Evolutionary conservation across 345 rosid species (phyloP).

Genomic region (Bretschneidera sinensis): DNA sequence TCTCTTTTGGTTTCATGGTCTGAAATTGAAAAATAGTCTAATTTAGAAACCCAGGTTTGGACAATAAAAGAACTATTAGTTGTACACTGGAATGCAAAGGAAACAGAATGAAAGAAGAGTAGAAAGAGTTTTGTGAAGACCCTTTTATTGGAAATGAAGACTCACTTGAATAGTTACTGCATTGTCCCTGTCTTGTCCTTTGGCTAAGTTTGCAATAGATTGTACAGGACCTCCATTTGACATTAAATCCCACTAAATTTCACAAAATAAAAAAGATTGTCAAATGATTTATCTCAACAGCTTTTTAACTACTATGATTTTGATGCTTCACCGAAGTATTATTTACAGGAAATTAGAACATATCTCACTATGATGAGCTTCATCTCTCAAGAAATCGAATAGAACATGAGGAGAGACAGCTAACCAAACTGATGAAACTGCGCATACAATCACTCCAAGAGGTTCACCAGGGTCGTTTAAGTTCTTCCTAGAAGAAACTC

Average conservation of each 20-base stretch:
- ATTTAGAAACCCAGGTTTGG: neutral
- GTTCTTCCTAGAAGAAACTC: slow-evolving; percentile 91
- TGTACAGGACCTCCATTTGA: slow-evolving; percentile 62
- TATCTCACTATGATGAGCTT: slow-evolving; percentile 76
- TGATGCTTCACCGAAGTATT: too few species aligned
- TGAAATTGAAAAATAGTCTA: slow-evolving; percentile 25
- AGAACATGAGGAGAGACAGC: slow-evolving; percentile 67
- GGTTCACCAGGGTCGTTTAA: slow-evolving; percentile 92
- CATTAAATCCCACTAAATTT: slow-evolving; percentile 82
- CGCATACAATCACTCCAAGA: slow-evolving; percentile 78
- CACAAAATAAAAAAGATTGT: slow-evolving; percentile 5
- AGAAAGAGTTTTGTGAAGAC: neutral
- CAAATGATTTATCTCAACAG: neutral
- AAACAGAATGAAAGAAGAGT: neutral
- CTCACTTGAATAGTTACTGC: slow-evolving; percentile 78
- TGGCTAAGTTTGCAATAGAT: slow-evolving; percentile 69
- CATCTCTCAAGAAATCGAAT: slow-evolving; percentile 91
- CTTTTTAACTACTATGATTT: neutral
- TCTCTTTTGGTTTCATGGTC: slow-evolving; percentile 73
- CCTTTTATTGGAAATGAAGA: too few species aligned
- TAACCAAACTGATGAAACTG: slow-evolving; percentile 83
- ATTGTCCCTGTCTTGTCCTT: slow-evolving; percentile 95
- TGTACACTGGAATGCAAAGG: neutral
- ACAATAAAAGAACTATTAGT: neutral
- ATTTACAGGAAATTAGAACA: neutral